Conservation (phyloP, 116 monocot species). For the Dioscorea cayenensis region DNA sequence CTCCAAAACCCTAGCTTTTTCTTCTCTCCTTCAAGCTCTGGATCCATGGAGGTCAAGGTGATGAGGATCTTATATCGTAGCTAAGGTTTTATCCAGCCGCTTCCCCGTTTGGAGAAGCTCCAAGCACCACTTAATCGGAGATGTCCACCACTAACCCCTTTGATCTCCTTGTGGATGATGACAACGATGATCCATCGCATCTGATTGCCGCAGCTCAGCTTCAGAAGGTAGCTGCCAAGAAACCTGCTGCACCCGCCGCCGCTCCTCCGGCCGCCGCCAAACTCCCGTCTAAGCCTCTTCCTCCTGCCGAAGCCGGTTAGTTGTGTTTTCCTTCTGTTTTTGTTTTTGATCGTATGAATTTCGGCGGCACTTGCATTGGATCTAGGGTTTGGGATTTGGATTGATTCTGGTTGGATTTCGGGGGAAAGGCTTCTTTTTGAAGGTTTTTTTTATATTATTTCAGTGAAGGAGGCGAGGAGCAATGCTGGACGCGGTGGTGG, state of each 20-base stretch:
- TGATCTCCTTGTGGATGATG: slow-evolving; percentile 65
- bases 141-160: slow-evolving; percentile 78
- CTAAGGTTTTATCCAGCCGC: background rate
- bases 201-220: slow-evolving; percentile 55
- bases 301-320: slow-evolving; percentile 67
- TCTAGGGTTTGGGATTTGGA: background rate
- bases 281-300: slow-evolving; percentile 56
- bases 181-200: slow-evolving; percentile 61
- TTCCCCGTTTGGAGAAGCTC: background rate
- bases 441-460: background rate
- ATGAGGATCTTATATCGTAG: background rate
- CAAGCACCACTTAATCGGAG: background rate
- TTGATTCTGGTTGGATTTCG: background rate
- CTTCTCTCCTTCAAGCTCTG: background rate
- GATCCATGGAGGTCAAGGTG: background rate
- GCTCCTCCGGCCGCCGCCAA: slow-evolving; percentile 22
- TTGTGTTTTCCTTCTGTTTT: background rate
- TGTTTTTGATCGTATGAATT: background rate
- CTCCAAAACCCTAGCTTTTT: slow-evolving; percentile 4
- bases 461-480: slow-evolving; percentile 66
- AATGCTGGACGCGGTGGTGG: slow-evolving; percentile 34
- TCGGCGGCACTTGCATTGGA: background rate
- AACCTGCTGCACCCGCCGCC: slow-evolving; percentile 6
- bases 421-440: background rate
- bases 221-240: slow-evolving; percentile 33